Conservation (phyloP, 306 rosid genomes). For the Lathyrus sativus region DNA sequence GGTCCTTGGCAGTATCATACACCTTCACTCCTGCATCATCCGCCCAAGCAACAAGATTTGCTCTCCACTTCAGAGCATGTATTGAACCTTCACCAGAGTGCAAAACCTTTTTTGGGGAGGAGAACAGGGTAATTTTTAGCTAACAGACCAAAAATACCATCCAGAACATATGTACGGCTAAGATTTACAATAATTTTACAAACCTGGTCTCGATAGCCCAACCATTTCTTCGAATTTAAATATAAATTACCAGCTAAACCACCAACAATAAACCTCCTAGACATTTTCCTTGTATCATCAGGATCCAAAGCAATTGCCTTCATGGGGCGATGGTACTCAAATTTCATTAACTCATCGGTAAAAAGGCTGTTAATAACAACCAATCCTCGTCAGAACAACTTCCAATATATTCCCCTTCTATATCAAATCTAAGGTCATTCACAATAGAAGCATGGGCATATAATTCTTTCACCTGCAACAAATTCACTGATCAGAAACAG, state of each 20-base stretch:
- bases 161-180: constrained; percentile 16
- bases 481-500: too few relatives aligned
- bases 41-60: constrained; percentile 97
- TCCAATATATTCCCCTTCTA: too few relatives aligned
- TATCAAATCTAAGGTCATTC: too few relatives aligned
- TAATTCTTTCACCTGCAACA: too few relatives aligned
- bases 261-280: constrained; percentile 92
- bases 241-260: constrained; percentile 96
- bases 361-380: too few relatives aligned
- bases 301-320: constrained; percentile 93
- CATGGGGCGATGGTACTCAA: constrained; percentile 94
- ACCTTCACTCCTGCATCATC: constrained; percentile 93
- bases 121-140: constrained; percentile 21
- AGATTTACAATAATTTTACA: constrained; percentile 36
- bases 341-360: constrained; percentile 77
- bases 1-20: constrained; percentile 83
- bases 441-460: too few relatives aligned
- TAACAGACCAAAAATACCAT: constrained; percentile 34
- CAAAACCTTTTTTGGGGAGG: constrained; percentile 68
- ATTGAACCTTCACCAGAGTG: constrained; percentile 99
- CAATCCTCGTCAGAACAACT: too few relatives aligned
- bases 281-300: constrained; percentile 68
- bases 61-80: constrained; percentile 94
- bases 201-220: constrained; percentile 94
- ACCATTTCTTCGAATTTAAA: constrained; percentile 86